Evolutionary conservation across 306 rosid genomes (phyloP).

Genomic region (apple (Malus domestica)): DNA sequence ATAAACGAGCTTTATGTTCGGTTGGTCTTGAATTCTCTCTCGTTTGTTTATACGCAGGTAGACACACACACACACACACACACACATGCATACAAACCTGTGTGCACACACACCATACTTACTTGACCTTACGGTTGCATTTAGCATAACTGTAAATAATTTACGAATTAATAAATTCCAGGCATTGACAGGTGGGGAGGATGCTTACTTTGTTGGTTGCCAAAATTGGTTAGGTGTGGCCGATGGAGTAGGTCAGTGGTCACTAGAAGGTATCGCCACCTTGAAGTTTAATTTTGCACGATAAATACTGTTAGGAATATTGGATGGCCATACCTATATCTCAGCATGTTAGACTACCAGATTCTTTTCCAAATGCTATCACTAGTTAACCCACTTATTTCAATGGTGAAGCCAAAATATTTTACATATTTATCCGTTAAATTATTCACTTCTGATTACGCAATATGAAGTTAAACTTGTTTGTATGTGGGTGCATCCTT

Average conservation of each 20-base stretch:
- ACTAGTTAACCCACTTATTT: background rate
- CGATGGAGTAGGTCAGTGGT: slow-evolving; percentile 77
- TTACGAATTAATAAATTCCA: slow-evolving; percentile 50
- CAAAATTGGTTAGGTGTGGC: slow-evolving; percentile 71
- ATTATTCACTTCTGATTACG: background rate
- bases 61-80: background rate
- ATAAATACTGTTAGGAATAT: background rate
- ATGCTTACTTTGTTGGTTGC: slow-evolving; percentile 56
- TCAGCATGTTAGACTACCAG: background rate
- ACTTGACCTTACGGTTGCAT: slow-evolving; percentile 7
- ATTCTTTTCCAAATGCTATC: background rate
- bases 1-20: background rate
- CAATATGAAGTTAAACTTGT: background rate
- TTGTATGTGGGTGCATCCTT: background rate
- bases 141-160: slow-evolving; percentile 19
- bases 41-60: too few relatives aligned
- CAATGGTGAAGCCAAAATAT: background rate
- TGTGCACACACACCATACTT: background rate
- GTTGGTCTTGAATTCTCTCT: background rate
- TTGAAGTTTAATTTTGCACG: background rate
- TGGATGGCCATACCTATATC: background rate
- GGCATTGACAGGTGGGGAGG: slow-evolving; percentile 66
- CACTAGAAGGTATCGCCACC: slow-evolving; percentile 52
- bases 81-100: background rate
- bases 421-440: too few relatives aligned